Conservation (phyloP, 1,139 yeast genomes). For the Hemisphaericaspora lyxosophila region DNA sequence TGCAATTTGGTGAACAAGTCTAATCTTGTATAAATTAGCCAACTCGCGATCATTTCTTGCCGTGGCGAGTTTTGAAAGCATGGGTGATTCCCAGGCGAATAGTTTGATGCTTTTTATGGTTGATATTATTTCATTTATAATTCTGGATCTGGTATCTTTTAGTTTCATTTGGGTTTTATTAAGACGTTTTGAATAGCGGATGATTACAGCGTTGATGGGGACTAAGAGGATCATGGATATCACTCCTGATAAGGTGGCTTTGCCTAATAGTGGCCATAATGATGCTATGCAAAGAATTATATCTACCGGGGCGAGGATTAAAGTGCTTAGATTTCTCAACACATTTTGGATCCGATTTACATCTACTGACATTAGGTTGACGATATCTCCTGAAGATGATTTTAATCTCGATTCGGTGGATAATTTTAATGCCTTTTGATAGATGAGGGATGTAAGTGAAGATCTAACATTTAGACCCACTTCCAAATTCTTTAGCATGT, state of each 20-base stretch:
- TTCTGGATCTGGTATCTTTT: constrained; percentile 42
- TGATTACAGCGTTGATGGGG: constrained; percentile 33
- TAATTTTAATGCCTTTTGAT: constrained; percentile 28
- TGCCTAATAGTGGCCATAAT: constrained; percentile 27
- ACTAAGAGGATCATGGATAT: constrained; percentile 25
- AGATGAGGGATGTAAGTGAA: constrained; percentile 50
- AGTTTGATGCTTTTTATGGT: constrained; percentile 36
- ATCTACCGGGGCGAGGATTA: constrained; percentile 28
- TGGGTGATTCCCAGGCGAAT: constrained; percentile 37
- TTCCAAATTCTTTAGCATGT: constrained; percentile 50
- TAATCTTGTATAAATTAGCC: constrained; percentile 20
- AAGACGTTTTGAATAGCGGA: constrained; percentile 46
- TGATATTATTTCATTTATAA: constrained; percentile 33
- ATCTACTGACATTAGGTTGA: constrained; percentile 36
- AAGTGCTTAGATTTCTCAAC: constrained; percentile 23
- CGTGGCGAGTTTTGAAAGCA: constrained; percentile 26
- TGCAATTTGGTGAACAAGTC: constrained; percentile 28
- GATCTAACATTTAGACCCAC: constrained; percentile 54
- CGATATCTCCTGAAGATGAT: constrained; percentile 34
- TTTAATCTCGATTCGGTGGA: constrained; percentile 30
- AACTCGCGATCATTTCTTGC: constrained; percentile 34
- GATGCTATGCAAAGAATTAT: constrained; percentile 24
- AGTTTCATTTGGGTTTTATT: constrained; percentile 65
- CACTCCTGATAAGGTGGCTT: constrained; percentile 33
- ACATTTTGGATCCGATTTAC: constrained; percentile 24